These are phyloP conservation scores for Nitzschia palea DNA, from an alignment of 108 stramenopile species.

Conservation along the genomic window DNA sequence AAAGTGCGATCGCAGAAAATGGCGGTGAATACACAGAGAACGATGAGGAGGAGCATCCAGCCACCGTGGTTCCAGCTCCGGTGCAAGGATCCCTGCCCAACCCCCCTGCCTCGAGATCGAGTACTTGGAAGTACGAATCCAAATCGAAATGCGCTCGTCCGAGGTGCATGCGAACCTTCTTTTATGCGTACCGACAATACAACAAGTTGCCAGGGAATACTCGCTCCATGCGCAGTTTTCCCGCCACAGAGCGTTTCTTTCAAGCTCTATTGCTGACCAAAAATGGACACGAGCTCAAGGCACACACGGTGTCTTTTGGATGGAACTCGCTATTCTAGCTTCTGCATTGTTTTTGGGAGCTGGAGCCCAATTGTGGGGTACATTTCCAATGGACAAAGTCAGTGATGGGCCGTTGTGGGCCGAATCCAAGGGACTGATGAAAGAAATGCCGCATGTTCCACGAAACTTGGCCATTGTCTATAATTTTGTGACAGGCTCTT, in stretches of 20 bases:
- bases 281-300: constrained; percentile 13
- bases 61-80: neutral
- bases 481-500: neutral
- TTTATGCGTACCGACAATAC: neutral
- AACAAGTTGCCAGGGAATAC: neutral
- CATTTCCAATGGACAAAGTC: constrained; percentile 12
- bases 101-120: neutral
- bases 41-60: neutral
- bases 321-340: constrained; percentile 16
- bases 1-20: neutral
- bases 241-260: neutral
- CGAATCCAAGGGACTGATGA: too few relatives aligned
- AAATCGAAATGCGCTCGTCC: neutral
- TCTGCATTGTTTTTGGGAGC: constrained; percentile 19
- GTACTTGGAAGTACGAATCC: neutral
- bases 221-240: neutral
- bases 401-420: constrained; percentile 6
- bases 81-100: neutral
- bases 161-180: neutral
- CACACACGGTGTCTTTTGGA: constrained; percentile 17
- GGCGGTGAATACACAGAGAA: neutral
- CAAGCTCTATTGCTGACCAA: constrained; percentile 21
- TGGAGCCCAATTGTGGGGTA: constrained; percentile 16
- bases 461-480: neutral
- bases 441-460: constrained; percentile 1